Evolutionary conservation across 225 moss, liverwort and hornwort species (phyloP), one percentile per base, ranked within the genome.

Genomic region (Neckera pumila): DNA sequence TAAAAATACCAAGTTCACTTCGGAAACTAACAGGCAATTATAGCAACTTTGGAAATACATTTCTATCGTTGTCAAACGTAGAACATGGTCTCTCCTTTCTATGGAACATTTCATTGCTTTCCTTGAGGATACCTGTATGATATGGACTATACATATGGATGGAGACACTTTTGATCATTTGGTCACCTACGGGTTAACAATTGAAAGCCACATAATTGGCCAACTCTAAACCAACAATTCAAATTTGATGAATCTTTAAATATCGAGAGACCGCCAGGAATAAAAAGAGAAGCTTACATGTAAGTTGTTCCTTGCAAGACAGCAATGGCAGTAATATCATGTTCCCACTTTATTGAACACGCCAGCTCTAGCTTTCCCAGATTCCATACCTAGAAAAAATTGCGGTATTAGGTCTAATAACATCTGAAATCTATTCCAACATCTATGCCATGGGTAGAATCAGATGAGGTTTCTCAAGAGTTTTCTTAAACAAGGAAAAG

Each of bases 231-330:
- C 43, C 36, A 64, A 75, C 47, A 79, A 80, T 79, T 66, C 26
- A 60, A 43, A 69, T 73, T 86, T 74, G 72, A 60, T 60, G 45
- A 83, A 53, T 57, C 7, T 76, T 58, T 23, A 62, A 45, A 76
- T 79, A 81, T 57, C 49, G 17, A 84, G 69, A 76, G 70, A 47
- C 83, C 78, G 73, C 36, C 49, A 51, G 22, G 61, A 59, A 38
- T 33, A 42, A 76, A 65, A 62, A 26, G 71, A 77, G 64, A 47
- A 42, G 81, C 95, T 89, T 95, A 99, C 99, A 97, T 95, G 92
- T 95, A 99, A 67, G 89, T 49, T 89, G 96, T 97, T 91, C 99
- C 96, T 91, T 94, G 97, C 77, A 96, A 89, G 63, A 97, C 93
- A 87, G 90, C 90, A 70, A 96, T 87, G 85, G 96, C 96, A 87